These are phyloP conservation scores for Trichophyton mentagrophytes DNA, from an alignment of 2,329 filamentous ascomycete species.

Conservation along the genomic window DNA sequence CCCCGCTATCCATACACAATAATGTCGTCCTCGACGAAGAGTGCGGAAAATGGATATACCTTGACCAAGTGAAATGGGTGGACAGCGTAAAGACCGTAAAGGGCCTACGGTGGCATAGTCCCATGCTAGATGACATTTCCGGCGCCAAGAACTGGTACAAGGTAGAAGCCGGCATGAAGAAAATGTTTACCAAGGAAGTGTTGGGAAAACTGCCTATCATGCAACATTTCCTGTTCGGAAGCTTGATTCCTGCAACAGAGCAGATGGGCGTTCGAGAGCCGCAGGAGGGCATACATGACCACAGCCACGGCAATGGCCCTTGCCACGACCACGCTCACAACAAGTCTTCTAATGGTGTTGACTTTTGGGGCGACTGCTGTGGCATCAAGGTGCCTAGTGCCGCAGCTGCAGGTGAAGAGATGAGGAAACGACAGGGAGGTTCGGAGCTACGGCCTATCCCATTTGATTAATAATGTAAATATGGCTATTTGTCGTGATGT, in stretches of 20 bases:
- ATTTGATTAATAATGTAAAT: constrained; percentile 26
- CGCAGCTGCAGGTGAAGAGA: constrained; percentile 78
- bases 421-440: constrained; percentile 58
- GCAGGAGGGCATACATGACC: constrained; percentile 32
- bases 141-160: constrained; percentile 81
- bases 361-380: constrained; percentile 86
- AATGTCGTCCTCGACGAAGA: constrained; percentile 78
- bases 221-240: constrained; percentile 96
- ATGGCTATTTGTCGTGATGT: neutral
- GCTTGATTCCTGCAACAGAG: constrained; percentile 62
- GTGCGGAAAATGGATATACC: constrained; percentile 69
- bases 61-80: constrained; percentile 86
- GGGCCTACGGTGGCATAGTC: constrained; percentile 87
- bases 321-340: constrained; percentile 53
- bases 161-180: constrained; percentile 86
- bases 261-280: constrained; percentile 52
- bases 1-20: constrained; percentile 72
- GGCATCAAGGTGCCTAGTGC: constrained; percentile 95
- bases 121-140: constrained; percentile 96
- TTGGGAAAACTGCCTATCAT: constrained; percentile 89
- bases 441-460: constrained; percentile 49
- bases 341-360: constrained; percentile 17
- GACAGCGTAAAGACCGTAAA: constrained; percentile 95
- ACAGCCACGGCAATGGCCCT: constrained; percentile 46
- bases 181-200: constrained; percentile 93